Conservation (phyloP, 148 eudicot species). For the Gaultheria prostrata region DNA sequence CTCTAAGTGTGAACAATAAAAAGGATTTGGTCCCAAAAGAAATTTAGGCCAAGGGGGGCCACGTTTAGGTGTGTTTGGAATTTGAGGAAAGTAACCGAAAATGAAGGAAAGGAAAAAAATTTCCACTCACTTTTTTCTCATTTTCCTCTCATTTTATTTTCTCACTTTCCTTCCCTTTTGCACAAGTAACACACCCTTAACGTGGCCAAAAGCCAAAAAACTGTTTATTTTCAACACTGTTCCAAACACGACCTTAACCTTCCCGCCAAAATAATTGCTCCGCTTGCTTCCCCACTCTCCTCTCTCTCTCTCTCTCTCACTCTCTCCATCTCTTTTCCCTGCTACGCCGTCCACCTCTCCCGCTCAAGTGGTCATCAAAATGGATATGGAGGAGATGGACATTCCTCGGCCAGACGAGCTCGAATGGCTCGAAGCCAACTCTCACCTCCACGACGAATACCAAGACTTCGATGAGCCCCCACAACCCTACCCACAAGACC, state of each 20-base stretch:
- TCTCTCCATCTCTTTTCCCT: neutral
- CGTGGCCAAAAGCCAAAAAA: no score
- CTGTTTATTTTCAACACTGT: neutral
- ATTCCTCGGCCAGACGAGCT: slow-evolving; percentile 76
- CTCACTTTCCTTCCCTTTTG: no score
- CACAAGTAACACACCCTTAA: no score
- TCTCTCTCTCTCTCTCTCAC: neutral
- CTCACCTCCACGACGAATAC: slow-evolving; percentile 40
- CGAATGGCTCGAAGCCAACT: slow-evolving; percentile 79
- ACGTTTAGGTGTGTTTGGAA: no score
- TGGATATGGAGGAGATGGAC: slow-evolving; percentile 39
- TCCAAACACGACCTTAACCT: neutral
- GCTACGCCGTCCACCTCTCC: neutral
- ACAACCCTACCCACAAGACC: slow-evolving; percentile 15
- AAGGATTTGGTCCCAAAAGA: no score
- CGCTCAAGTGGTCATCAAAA: neutral
- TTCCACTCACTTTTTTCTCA: no score
- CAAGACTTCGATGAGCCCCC: slow-evolving; percentile 23
- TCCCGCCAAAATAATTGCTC: slow-evolving; percentile 10
- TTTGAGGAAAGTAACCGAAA: no score
- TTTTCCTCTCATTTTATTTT: no score
- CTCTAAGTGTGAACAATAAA: no score
- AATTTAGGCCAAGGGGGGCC: no score
- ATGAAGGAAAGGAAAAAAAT: no score
- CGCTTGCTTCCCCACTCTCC: neutral